These are phyloP conservation scores for Diospyros lotus DNA, from an alignment of 148 eudicot species.

Conservation along the genomic window DNA sequence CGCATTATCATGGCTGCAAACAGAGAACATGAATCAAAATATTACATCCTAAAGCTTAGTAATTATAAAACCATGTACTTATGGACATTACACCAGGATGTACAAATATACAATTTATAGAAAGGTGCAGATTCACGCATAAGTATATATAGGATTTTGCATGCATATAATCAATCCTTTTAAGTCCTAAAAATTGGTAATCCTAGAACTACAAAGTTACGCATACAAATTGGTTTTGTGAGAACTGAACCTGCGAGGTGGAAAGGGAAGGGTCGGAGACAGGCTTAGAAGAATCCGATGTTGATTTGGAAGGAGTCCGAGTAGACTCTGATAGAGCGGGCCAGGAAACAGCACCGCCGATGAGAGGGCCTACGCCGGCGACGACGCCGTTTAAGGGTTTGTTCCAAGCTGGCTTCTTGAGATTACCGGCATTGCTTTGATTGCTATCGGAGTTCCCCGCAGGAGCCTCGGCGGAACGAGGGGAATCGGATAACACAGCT, in stretches of 20 bases:
- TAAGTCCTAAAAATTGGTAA: neutral
- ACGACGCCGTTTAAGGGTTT: constrained; percentile 25
- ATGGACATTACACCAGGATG: no score
- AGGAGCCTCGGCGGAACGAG: constrained; percentile 9
- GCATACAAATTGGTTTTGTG: neutral
- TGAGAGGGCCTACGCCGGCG: constrained; percentile 20
- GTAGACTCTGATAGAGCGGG: constrained; percentile 61
- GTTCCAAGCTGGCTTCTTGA: constrained; percentile 44
- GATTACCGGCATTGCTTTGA: constrained; percentile 26
- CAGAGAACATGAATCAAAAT: neutral
- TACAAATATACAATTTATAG: no score
- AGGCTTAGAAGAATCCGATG: constrained; percentile 20
- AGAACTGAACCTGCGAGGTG: constrained; percentile 31
- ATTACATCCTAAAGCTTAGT: no score
- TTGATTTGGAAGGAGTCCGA: constrained; percentile 23
- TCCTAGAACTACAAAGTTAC: neutral
- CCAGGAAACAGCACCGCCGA: constrained; percentile 43
- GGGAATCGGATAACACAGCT: constrained; percentile 1
- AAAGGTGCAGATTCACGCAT: no score
- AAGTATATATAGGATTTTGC: no score
- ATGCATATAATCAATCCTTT: neutral
- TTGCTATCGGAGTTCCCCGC: constrained; percentile 15
- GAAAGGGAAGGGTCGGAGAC: constrained; percentile 23
- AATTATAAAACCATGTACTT: no score
- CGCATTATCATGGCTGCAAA: neutral